phyloP scores from a whole-genome alignment of 768 basidiomycete species.

The Termitomyces heimii region DNA sequence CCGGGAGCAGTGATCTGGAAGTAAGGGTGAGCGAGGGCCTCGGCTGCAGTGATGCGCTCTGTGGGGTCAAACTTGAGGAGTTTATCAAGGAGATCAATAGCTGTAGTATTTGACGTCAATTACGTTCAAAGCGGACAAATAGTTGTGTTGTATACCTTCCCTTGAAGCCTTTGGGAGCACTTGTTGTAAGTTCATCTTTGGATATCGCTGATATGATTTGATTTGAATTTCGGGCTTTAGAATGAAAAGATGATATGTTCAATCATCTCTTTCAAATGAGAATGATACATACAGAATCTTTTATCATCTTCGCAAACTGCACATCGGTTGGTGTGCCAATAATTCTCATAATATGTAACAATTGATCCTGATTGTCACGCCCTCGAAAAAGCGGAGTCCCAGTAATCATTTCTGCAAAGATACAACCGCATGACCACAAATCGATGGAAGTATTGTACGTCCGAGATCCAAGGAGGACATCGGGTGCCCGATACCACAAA shows the following conservation, averaged over 20 bases:
- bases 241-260: conserved; percentile 4
- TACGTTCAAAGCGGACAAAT: not conserved
- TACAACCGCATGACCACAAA: conserved; percentile 98
- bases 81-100: conserved; percentile 90
- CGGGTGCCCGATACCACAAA: conserved; percentile 97
- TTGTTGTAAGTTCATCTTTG: conserved; percentile 75
- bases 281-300: conserved; percentile 68
- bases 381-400: conserved; percentile 96
- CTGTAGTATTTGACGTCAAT: conserved; percentile 29
- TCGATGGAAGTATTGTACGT: conserved; percentile 99
- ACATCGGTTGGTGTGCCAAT: conserved; percentile 92
- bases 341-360: conserved; percentile 96
- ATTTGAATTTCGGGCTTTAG: conserved; percentile 73
- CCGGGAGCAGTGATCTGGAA: conserved; percentile 57
- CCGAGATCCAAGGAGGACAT: conserved; percentile 92
- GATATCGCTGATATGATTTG: conserved; percentile 84
- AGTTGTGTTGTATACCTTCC: conserved; percentile 44
- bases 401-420: conserved; percentile 99
- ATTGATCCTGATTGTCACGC: conserved; percentile 94
- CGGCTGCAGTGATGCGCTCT: conserved; percentile 85
- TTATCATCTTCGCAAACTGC: conserved; percentile 80
- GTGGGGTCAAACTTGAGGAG: conserved; percentile 95
- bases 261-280: not conserved
- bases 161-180: conserved; percentile 83
- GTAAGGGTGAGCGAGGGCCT: conserved; percentile 90